phyloP scores from a whole-genome alignment of 371 early-diverging fungal species.

The Cokeromyces recurvatus region DNA sequence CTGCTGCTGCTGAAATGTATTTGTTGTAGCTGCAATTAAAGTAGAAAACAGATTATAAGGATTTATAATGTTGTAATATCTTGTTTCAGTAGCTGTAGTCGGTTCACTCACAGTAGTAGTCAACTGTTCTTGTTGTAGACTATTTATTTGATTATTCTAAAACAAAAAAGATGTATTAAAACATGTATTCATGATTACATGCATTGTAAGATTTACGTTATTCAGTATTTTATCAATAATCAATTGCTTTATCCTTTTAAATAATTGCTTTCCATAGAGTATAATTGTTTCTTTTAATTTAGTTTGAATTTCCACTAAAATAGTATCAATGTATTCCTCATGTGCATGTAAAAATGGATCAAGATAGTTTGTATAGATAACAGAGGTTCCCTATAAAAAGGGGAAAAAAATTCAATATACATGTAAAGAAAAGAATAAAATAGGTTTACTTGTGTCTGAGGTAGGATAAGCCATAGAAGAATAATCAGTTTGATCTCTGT shows the following conservation, averaged over 20 bases:
- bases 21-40: conserved; percentile 10
- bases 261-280: conserved; percentile 16
- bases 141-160: too few species aligned
- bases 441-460: conserved; percentile 37
- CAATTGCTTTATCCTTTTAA: conserved; percentile 14
- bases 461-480: conserved; percentile 40
- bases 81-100: background rate
- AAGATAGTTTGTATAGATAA: conserved; percentile 18
- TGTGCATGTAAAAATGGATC: conserved; percentile 25
- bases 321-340: conserved; percentile 17
- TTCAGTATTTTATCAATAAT: too few species aligned
- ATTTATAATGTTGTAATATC: conserved; percentile 7
- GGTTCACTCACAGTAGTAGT: conserved; percentile 3
- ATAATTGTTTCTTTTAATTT: conserved; percentile 16
- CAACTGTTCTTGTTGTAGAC: too few species aligned
- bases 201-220: too few species aligned
- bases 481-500: conserved; percentile 30
- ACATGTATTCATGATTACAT: too few species aligned
- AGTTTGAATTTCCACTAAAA: conserved; percentile 17
- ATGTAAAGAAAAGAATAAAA: too few species aligned
- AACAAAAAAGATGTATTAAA: too few species aligned
- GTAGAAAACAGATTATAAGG: conserved; percentile 26
- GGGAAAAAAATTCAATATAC: too few species aligned
- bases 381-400: conserved; percentile 15
- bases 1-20: conserved; percentile 4